A percentile compares a stretch with the other conserved stretches of the same genome.
These are phyloP conservation scores for Backusella tuberculispora DNA, from an alignment of 192 early-diverging fungal genomes.

Conservation along the genomic window DNA sequence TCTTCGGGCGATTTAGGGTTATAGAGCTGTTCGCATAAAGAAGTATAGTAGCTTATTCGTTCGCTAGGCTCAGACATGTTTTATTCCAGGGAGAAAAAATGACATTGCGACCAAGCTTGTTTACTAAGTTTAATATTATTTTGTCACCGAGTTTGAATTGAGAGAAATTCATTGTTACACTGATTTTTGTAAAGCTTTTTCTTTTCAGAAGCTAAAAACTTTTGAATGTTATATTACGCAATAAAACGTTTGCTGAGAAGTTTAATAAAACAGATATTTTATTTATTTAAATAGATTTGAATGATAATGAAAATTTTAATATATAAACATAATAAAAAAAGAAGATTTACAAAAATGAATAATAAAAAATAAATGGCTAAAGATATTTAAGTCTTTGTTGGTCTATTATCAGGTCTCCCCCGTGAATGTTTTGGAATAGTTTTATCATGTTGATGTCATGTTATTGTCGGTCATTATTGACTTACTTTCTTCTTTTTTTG, in stretches of 20 bases:
- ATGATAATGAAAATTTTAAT: slow-evolving; percentile 4
- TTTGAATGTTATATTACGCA: too few relatives aligned
- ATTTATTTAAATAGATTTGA: background rate
- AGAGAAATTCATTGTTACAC: too few relatives aligned
- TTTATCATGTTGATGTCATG: background rate
- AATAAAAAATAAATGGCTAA: background rate
- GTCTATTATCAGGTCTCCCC: background rate
- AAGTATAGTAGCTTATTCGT: slow-evolving; percentile 30
- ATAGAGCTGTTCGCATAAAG: slow-evolving; percentile 62
- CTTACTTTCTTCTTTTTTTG: slow-evolving; percentile 11
- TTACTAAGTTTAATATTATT: too few relatives aligned
- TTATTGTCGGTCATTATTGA: slow-evolving; percentile 5
- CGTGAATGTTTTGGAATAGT: background rate
- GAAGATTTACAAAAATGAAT: slow-evolving; percentile 6
- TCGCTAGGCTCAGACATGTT: slow-evolving; percentile 21
- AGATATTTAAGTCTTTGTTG: background rate
- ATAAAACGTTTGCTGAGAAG: too few relatives aligned
- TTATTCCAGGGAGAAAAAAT: too few relatives aligned
- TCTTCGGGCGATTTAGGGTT: slow-evolving; percentile 56
- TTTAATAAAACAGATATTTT: background rate
- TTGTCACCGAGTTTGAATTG: too few relatives aligned
- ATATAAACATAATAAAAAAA: slow-evolving; percentile 11
- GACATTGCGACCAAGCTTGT: too few relatives aligned
- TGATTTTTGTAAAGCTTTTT: too few relatives aligned
- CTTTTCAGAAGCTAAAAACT: too few relatives aligned